Percentiles rank a stretch among this genome's conserved stretches.
Evolutionary conservation across 2,329 filamentous ascomycete genomes (phyloP).

Genomic region (Pseudogymnoascus sp.): DNA sequence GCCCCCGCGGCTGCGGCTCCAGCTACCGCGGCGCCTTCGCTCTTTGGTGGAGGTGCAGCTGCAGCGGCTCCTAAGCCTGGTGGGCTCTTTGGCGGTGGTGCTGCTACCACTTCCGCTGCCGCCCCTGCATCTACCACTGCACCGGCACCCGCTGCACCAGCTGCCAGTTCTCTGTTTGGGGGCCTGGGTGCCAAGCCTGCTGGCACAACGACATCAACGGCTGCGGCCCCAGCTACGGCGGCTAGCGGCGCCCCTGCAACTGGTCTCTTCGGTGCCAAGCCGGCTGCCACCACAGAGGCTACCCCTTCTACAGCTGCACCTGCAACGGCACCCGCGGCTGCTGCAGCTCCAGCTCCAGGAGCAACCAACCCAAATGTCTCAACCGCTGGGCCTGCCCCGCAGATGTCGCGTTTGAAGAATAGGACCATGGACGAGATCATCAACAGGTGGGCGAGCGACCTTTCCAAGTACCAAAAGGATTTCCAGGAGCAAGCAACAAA

Average conservation of each 20-base stretch:
- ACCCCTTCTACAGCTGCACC: conserved; percentile 27
- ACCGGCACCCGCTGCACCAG: conserved; percentile 17
- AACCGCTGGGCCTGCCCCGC: conserved; percentile 70
- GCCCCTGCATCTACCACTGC: conserved; percentile 14
- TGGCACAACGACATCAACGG: conserved; percentile 22
- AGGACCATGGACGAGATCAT: conserved; percentile 99
- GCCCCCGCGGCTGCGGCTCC: background rate
- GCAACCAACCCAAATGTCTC: conserved; percentile 51
- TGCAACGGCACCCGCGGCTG: conserved; percentile 12
- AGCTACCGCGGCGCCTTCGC: conserved; percentile 5
- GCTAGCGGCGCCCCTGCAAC: conserved; percentile 9
- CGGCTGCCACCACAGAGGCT: conserved; percentile 17
- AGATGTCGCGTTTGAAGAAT: conserved; percentile 86
- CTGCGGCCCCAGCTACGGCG: conserved; percentile 8
- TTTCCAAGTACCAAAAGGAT: conserved; percentile 93
- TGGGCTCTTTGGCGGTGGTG: conserved; percentile 10
- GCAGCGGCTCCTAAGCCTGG: background rate
- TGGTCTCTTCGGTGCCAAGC: conserved; percentile 28
- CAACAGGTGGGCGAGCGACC: conserved; percentile 88
- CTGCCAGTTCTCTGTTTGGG: conserved; percentile 23
- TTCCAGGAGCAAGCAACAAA: conserved; percentile 85
- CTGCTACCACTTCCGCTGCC: conserved; percentile 23
- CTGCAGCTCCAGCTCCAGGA: conserved; percentile 21
- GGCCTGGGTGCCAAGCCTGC: conserved; percentile 12
- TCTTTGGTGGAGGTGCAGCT: conserved; percentile 14